These are phyloP conservation scores for Leishmania major DNA, from an alignment of 208 protist genomes.

Conservation along the genomic window DNA sequence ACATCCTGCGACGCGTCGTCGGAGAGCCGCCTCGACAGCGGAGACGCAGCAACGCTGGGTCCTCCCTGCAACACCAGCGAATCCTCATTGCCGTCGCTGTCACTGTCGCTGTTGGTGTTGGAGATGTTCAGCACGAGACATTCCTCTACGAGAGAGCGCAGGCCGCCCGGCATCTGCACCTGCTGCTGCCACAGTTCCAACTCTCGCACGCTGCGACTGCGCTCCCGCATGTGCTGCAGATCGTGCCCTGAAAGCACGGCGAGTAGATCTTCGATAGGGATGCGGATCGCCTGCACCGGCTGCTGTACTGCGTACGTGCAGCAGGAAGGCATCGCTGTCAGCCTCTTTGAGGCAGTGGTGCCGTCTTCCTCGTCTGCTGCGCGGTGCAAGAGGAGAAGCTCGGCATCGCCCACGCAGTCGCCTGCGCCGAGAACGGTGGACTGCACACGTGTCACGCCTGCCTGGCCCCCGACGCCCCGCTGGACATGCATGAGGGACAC, in stretches of 20 bases:
- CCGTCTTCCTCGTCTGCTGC: not conserved
- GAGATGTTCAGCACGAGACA: not conserved
- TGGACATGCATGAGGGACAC: constrained; percentile 17
- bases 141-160: constrained; percentile 6
- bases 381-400: not conserved
- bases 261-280: not conserved
- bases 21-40: no score
- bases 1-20: not conserved
- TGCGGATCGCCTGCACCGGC: constrained; percentile 7
- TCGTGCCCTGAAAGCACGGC: constrained; percentile 6
- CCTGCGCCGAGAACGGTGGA: not conserved
- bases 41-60: not conserved
- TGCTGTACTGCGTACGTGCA: constrained; percentile 20
- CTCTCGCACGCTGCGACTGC: constrained; percentile 11
- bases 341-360: no score
- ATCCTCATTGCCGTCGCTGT: not conserved
- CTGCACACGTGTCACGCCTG: not conserved
- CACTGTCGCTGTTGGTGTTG: not conserved
- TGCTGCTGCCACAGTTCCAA: not conserved
- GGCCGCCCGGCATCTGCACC: not conserved
- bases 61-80: not conserved
- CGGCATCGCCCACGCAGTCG: constrained; percentile 24
- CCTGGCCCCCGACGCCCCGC: not conserved
- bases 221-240: not conserved
- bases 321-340: not conserved